Evolutionary conservation across 495 filamentous ascomycete species (phyloP), one percentile per base, ranked within the genome.

Genomic region (Neurospora sp.): DNA sequence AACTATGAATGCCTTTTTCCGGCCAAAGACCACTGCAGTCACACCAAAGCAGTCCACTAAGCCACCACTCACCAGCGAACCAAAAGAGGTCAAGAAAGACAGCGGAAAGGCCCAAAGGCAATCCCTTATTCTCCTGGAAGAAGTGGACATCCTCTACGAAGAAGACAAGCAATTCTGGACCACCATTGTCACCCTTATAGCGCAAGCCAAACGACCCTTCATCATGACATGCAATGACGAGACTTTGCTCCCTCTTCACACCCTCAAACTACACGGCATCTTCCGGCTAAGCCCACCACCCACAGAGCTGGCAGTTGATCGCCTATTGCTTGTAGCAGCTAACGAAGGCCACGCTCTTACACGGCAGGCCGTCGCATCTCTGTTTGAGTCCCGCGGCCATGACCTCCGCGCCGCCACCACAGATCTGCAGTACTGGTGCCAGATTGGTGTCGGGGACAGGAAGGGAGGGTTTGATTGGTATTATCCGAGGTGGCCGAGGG

Each of bases 141-240:
- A 99, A 82, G 94, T 91, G 0, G 96, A 99, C 77, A 81, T 98
- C 22, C 86, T 98, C 7, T 99, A 93, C 78, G 94, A 96, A 71
- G 93, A 97, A 78, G 96, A 99, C 79, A 93, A 92, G 78, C 90
- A 94, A 72, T 99, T 99, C 78, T 99, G 96, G 96, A 80, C 85
- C 0, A 94, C 93, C 0, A 87, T 97, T 1, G 81, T 93, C 22
- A 86, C 86, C 16, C 86, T 99, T 39, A 92, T 96, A 71, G 82
- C 83, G 16, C 90, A 94, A 74, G 97, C 96, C 0, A 96, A 92
- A 77, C 88, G 96, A 45, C 96, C 96, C 3, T 92, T 99, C 47
- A 85, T 99, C 75, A 90, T 99, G 81, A 98, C 96, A 0, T 98
- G 96, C 84, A 97, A 94, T 73, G 89, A 98, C 75, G 96, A 98